Evolutionary conservation across 2,329 filamentous ascomycete species (phyloP), one percentile per base, ranked within the genome.

Genomic region (Thielaviopsis cerberus): DNA sequence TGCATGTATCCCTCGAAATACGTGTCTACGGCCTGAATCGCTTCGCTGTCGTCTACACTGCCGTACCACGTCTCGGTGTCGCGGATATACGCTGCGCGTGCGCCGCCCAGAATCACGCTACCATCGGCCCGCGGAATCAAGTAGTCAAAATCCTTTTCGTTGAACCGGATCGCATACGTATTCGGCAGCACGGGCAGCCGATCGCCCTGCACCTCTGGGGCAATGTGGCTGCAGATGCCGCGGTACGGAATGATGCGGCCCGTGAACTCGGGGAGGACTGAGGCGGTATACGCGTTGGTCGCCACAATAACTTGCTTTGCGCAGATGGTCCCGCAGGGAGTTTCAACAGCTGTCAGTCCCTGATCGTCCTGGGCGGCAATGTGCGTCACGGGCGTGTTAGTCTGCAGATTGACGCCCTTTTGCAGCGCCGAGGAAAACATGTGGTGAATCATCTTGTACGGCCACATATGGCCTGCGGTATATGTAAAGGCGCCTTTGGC

Each of bases 1-100:
- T 74, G 72, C 71, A 78, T 77, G 57, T 75, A 76, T 0, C 67
- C 67, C 23, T 73, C 67, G 61, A 76, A 79, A 63, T 77, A 73
- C n/a, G 25, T 23, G 4, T 34, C 41, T 24, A 65, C 72, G 0
- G 66, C 61, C 3, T 70, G 67, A n/a, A 80, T 73, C 3, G 74
- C 62, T 4, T 65, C 67, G 4, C 68, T 66, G 62, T 79, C 76
- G 54, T 76, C 71, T 4, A 67, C 68, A 48, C 71, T 74, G 20
- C 71, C 66, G 61, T 73, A 73, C 75, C 76, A 79, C 26, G 69
- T 63, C 5, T 67, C 59, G 7, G 48, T 62, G 11, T 72, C 61
- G 17, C 65, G 45, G 52, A 64, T 63, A 63, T 69, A 76, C 0
- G 62, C 62, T 1, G 61, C 62, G 17, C 60, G 59, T 13, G 63